Base-by-base conservation (phyloP, 495 filamentous ascomycete genomes). In the Xylaria sp. region DNA sequence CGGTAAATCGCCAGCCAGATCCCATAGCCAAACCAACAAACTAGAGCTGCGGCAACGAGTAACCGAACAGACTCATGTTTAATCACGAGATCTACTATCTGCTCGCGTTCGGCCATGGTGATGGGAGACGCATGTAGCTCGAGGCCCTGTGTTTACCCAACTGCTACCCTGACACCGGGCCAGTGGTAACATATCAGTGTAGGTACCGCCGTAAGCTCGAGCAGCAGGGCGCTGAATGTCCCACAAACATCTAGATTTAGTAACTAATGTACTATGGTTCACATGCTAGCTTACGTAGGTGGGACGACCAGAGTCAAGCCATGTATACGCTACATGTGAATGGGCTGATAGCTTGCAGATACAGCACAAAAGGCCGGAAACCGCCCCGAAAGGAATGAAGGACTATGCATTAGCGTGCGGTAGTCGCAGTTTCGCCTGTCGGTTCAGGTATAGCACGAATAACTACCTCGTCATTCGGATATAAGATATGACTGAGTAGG, bases 1-100 rank as follows among this genome's bases (percentile, higher is more conserved):
- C 85, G 80, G 68, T 88, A 87, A 46, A 86, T 33, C 31, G 33
- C 71, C 0, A 74, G 29, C 48, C 48, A 52, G 48, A 52, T 26
- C 11, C 48, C 48, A 52, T 52, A 52, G 24, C 48, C 48, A 52
- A 52, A 4, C 48, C 48, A 52, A 26, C 9, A 24, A 12, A 52
- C 11, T 52, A 52, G 21, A 52, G 48, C 48, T 2, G 21, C 48
- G 8, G 11, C 3, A 52, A 52, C 21, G 9, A 52, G 21, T 52
- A 26, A 52, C 26, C 21, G 48, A 52, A 11, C 26, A 24, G 9
- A 52, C 48, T 5, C 48, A 11, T 52, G 48, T 3, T 24, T 5
- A 14, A 52, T 52, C 21, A 26, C 48, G 3, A 52, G 48, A 52
- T 52, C 48, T 24, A 52, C 9, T 52, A 5, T 5, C 48, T 52